Percentiles rank a stretch among this genome's conserved stretches.
Evolutionary conservation across 345 rosid species (phyloP).

Genomic region (Eucalyptus pumila): DNA sequence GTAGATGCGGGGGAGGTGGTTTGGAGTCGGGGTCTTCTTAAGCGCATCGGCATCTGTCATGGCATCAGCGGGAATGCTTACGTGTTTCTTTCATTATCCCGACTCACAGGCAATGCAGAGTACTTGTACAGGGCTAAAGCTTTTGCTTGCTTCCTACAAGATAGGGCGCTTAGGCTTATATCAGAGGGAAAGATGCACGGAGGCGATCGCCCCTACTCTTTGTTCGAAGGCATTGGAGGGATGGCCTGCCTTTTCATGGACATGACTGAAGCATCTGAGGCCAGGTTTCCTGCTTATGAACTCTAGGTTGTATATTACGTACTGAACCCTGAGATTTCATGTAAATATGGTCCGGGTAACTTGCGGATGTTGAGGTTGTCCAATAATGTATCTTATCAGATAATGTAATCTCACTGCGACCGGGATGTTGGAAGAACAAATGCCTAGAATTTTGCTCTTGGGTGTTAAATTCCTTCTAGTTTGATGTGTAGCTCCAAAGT

Average conservation of each 20-base stretch:
- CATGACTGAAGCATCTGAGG: slow-evolving; percentile 32
- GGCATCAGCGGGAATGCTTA: slow-evolving; percentile 62
- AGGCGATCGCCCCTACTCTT: slow-evolving; percentile 48
- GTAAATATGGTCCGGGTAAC: background rate
- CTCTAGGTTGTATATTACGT: background rate
- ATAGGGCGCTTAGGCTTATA: slow-evolving; percentile 32
- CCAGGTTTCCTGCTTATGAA: slow-evolving; percentile 60
- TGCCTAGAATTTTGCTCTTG: background rate
- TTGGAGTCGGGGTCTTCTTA: slow-evolving; percentile 60
- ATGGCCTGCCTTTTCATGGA: slow-evolving; percentile 53
- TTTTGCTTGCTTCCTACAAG: slow-evolving; percentile 53
- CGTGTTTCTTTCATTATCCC: slow-evolving; percentile 44
- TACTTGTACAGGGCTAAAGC: slow-evolving; percentile 52
- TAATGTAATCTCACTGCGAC: background rate
- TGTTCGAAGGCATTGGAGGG: slow-evolving; percentile 58
- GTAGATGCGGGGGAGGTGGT: slow-evolving; percentile 53
- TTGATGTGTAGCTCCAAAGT: background rate
- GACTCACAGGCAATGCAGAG: slow-evolving; percentile 26
- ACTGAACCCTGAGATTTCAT: background rate
- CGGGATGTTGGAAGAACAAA: background rate
- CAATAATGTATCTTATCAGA: background rate
- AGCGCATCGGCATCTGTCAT: slow-evolving; percentile 59
- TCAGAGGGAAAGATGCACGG: slow-evolving; percentile 52
- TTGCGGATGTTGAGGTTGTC: background rate
- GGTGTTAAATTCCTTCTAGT: background rate